These are phyloP conservation scores for Apiospora arundinis DNA, from an alignment of 2,329 filamentous ascomycete genomes.

Conservation along the genomic window DNA sequence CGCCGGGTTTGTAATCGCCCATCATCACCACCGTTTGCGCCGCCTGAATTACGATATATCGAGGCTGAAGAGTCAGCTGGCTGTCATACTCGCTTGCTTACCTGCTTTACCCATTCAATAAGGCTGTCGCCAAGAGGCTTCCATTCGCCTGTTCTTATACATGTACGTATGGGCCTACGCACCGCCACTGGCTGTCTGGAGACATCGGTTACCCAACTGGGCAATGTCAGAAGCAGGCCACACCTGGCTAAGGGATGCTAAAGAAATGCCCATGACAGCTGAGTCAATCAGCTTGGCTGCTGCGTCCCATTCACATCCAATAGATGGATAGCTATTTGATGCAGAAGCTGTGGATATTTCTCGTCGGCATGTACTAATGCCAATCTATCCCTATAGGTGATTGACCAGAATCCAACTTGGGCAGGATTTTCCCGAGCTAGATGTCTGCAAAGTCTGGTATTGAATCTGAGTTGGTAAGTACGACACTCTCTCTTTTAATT, in stretches of 20 bases:
- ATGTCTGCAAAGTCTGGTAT: background rate
- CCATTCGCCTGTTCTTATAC: background rate
- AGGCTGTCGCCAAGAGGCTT: background rate
- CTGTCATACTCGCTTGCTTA: background rate
- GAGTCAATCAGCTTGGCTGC: background rate
- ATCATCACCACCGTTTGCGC: background rate
- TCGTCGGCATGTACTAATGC: background rate
- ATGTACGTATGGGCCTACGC: background rate
- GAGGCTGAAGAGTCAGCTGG: conserved; percentile 15
- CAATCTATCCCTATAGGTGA: background rate
- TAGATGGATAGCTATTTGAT: background rate
- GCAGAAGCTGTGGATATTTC: conserved; percentile 4
- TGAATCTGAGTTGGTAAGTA: background rate
- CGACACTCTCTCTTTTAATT: background rate
- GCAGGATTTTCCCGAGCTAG: background rate
- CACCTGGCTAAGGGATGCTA: background rate
- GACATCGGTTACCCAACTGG: background rate
- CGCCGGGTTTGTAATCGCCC: background rate
- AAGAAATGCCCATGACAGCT: background rate
- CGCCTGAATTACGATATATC: background rate
- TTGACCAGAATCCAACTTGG: background rate
- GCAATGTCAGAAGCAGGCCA: background rate
- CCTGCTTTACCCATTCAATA: background rate
- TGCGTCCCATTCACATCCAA: background rate
- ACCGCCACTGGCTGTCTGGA: conserved; percentile 2